Conservation (phyloP, 805 yeast species). For the Metschnikowia proteae region DNA sequence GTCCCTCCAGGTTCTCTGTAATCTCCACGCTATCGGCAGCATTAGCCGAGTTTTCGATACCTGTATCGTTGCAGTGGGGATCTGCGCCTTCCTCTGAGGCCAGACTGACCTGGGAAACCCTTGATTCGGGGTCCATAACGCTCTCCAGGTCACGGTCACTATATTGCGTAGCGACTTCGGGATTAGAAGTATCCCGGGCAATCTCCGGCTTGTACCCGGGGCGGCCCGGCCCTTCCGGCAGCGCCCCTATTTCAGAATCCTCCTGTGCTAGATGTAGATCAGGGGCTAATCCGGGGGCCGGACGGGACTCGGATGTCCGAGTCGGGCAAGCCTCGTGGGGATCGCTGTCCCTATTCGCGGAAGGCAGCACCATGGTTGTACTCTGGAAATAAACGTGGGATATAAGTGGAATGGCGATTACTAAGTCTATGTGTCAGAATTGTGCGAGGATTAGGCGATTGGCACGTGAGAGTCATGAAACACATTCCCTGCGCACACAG, state of each 20-base stretch:
- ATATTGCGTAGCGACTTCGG: not conserved
- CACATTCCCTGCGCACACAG: not conserved
- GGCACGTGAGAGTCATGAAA: slow-evolving; percentile 5
- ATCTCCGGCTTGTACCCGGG: slow-evolving; percentile 1
- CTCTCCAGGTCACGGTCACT: not conserved
- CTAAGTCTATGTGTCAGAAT: slow-evolving; percentile 4
- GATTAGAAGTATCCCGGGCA: not conserved
- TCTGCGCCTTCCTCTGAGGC: not conserved
- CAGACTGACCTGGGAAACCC: not conserved
- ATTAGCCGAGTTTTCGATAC: not conserved
- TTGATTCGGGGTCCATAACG: not conserved
- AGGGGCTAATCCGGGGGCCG: not conserved
- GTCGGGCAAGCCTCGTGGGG: not conserved
- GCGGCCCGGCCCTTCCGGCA: not conserved
- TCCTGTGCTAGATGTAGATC: not conserved
- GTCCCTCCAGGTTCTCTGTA: not conserved
- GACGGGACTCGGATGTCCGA: not conserved
- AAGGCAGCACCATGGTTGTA: not conserved
- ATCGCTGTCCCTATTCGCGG: not conserved
- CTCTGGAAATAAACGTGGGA: not conserved
- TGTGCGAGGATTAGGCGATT: slow-evolving; percentile 3
- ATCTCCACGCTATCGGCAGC: not conserved
- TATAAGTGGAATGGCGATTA: not conserved
- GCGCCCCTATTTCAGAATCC: not conserved
- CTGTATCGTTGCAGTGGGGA: not conserved